Base-by-base conservation (phyloP, 2,329 filamentous ascomycete genomes). In the Metarhizium anisopliae region DNA sequence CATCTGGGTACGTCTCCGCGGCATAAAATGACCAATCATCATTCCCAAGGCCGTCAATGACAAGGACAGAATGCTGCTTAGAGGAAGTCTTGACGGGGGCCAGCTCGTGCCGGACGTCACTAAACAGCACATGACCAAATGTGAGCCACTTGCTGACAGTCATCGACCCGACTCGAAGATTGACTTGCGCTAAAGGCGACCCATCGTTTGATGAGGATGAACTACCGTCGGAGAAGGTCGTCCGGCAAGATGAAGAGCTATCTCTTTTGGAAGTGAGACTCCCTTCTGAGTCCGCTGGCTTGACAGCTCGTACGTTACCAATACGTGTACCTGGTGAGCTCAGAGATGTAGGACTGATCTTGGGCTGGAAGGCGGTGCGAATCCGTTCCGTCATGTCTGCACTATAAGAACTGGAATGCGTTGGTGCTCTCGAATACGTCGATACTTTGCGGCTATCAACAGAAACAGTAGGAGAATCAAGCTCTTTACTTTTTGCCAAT, bases 81-180 rank as follows among this genome's bases (percentile, higher is more conserved):
- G 63, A 55, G 0, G 64, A 63, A 6, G 65, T 60, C 20, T 67
- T 64, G 5, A 63, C 71, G 65, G 72, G 77, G 0, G 78, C 72
- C 25, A 92, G 77, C 61, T 90, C 85, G 50, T 89, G 85, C 30
- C 89, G 82, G 5, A 87, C 83, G 11, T 90, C 89, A 62, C 87
- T 91, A 72, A 94, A 92, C 4, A 94, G 76, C 0, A 93, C 87
- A 62, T 90, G 86, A 1, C 89, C 89, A 67, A 93, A 93, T 0
- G 87, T 90, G 29, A 94, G 80, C 89, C 89, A 94, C 66, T 92
- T 92, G 76, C 87, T 91, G 29, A 91, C 89, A 58, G 89, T 91
- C 76, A 94, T 84, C 2, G 89, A 90, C 4, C 86, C 89, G 16
- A 90, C 85, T 2, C 89, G 80, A 25, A 94, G 78, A 64, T 91